phyloP scores from a whole-genome alignment of 2,329 filamentous ascomycete species.

The Arachnomyces sp. region DNA sequence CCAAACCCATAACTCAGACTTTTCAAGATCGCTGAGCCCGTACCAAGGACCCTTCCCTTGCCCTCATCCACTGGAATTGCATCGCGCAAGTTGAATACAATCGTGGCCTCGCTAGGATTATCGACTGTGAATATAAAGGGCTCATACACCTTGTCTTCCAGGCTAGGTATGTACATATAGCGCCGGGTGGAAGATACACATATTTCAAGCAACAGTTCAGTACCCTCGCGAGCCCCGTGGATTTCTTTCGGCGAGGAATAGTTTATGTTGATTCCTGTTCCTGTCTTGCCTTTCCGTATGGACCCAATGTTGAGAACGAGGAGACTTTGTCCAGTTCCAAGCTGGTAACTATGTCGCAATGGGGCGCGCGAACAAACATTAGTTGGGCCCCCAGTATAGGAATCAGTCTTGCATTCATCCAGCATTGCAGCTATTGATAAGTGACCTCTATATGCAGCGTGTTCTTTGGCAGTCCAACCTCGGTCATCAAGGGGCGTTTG shows the following conservation, averaged over 20 bases:
- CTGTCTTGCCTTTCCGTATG: constrained; percentile 11
- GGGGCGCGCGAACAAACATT: not conserved
- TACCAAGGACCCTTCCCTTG: constrained; percentile 15
- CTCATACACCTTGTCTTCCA: constrained; percentile 16
- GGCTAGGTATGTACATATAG: constrained; percentile 12
- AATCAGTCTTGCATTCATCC: constrained; percentile 3
- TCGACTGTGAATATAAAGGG: constrained; percentile 17
- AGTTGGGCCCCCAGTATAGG: not conserved
- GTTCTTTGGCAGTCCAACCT: constrained; percentile 29
- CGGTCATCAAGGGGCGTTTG: constrained; percentile 15
- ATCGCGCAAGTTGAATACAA: constrained; percentile 17
- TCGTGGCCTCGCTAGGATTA: constrained; percentile 5
- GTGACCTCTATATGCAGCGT: constrained; percentile 28
- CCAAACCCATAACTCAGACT: constrained; percentile 19
- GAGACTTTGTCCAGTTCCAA: constrained; percentile 1
- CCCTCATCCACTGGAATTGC: not conserved
- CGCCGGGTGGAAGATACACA: not conserved
- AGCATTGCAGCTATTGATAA: constrained; percentile 18
- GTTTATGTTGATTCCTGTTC: constrained; percentile 8
- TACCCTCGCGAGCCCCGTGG: not conserved
- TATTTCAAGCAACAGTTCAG: constrained; percentile 9
- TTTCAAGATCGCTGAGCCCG: constrained; percentile 21
- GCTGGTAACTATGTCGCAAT: not conserved
- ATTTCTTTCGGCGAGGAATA: not conserved
- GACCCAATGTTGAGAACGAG: constrained; percentile 15